Evolutionary conservation across 106 monocot genomes (phyloP).

Genomic region (Phalaenopsis aphrodite): DNA sequence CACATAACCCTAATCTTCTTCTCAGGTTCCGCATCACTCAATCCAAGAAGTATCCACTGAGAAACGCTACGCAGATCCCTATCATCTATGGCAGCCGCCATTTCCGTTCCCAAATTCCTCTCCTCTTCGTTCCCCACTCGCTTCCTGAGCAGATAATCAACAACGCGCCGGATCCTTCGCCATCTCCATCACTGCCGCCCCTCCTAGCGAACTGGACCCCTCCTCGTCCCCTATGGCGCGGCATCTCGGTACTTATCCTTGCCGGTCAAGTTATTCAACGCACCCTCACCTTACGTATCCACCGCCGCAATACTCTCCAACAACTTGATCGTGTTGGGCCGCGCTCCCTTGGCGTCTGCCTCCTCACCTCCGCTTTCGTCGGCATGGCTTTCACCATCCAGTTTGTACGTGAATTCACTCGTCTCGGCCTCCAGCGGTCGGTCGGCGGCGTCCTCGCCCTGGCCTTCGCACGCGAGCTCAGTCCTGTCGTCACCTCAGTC

Average conservation of each 20-base stretch:
- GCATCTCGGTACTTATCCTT: conserved; percentile 48
- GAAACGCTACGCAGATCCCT: neutral
- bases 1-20: neutral
- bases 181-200: neutral
- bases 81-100: neutral
- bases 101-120: neutral
- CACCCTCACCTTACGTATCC: conserved; percentile 37
- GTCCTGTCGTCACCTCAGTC: conserved; percentile 83
- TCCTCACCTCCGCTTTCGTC: conserved; percentile 79
- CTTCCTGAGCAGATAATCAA: conserved; percentile 13
- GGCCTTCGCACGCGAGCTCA: conserved; percentile 82
- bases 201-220: conserved; percentile 34
- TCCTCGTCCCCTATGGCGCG: conserved; percentile 60
- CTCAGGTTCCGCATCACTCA: neutral
- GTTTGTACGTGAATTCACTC: conserved; percentile 91
- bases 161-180: conserved; percentile 17
- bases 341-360: conserved; percentile 66
- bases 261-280: conserved; percentile 69
- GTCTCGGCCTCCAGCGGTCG: conserved; percentile 79
- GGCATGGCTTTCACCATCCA: conserved; percentile 94
- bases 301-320: conserved; percentile 65
- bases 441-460: conserved; percentile 85
- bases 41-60: neutral
- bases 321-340: conserved; percentile 84
- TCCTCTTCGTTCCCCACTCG: neutral